Evolutionary conservation across 202 grass and related monocot genomes (phyloP).

Genomic region (Zoysia matrella): DNA sequence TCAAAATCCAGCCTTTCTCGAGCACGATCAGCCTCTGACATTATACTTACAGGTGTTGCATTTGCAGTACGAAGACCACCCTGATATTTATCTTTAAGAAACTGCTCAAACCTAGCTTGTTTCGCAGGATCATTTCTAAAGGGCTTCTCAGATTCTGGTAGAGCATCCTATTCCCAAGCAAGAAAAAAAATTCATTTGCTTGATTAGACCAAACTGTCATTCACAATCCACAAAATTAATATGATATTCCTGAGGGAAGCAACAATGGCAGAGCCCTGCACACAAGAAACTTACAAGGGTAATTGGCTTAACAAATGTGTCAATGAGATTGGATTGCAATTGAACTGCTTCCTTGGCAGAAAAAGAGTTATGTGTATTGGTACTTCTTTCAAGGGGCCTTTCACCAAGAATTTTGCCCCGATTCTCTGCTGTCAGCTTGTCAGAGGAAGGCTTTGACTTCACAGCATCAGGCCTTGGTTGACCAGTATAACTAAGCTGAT

Average conservation of each 20-base stretch:
- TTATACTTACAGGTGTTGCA: constrained; percentile 41
- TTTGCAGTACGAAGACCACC: constrained; percentile 75
- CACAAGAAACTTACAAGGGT: constrained; percentile 66
- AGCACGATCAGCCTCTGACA: constrained; percentile 87
- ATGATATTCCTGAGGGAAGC: neutral
- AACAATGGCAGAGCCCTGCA: constrained; percentile 1
- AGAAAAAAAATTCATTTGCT: constrained; percentile 31
- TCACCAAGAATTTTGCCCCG: constrained; percentile 95
- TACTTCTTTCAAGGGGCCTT: constrained; percentile 79
- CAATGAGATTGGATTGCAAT: constrained; percentile 75
- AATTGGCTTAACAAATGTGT: constrained; percentile 78
- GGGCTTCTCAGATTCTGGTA: constrained; percentile 68
- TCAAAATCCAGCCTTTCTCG: constrained; percentile 94
- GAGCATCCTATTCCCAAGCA: constrained; percentile 60
- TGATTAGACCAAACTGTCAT: constrained; percentile 31
- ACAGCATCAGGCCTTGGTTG: constrained; percentile 47
- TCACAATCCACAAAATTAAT: constrained; percentile 31
- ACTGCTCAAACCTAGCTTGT: constrained; percentile 90
- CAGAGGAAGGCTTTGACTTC: constrained; percentile 52
- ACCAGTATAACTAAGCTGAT: constrained; percentile 69
- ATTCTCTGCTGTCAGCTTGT: constrained; percentile 81
- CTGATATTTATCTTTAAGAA: constrained; percentile 86
- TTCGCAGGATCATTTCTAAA: constrained; percentile 85
- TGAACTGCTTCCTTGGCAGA: constrained; percentile 69
- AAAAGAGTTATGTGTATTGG: constrained; percentile 49